Evolutionary conservation across 768 basidiomycete genomes (phyloP).

Genomic region (Stropharia rugosoannulata): DNA sequence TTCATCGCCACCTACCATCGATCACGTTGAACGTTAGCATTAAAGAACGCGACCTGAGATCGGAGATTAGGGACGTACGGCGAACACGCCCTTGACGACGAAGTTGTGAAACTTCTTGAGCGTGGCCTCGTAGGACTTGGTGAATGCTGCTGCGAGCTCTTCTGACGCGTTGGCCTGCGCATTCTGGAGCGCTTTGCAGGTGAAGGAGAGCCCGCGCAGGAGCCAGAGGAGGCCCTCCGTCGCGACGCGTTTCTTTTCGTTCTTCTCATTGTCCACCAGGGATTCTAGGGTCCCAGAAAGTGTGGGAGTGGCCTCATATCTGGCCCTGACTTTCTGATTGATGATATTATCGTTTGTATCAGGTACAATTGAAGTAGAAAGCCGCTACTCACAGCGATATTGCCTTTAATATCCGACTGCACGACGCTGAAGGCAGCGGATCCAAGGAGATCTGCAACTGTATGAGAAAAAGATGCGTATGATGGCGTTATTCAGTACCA

Average conservation of each 20-base stretch:
- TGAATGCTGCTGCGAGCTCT: constrained; percentile 77
- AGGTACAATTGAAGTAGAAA: neutral
- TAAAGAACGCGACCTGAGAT: neutral
- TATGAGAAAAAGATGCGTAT: neutral
- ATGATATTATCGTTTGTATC: neutral
- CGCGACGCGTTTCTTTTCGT: constrained; percentile 83
- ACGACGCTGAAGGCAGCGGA: constrained; percentile 83
- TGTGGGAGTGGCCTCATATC: constrained; percentile 66
- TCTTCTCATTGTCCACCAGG: constrained; percentile 81
- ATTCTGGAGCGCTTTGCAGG: constrained; percentile 72
- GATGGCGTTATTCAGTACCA: constrained; percentile 50
- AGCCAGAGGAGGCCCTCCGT: constrained; percentile 96
- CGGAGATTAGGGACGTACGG: constrained; percentile 38
- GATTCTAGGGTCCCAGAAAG: constrained; percentile 78
- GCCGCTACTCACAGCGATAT: constrained; percentile 69
- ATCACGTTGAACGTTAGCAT: constrained; percentile 1
- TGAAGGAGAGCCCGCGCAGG: constrained; percentile 88
- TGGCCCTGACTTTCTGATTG: constrained; percentile 82
- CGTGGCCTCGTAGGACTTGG: constrained; percentile 75
- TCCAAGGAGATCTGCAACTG: constrained; percentile 72
- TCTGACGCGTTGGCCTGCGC: constrained; percentile 61
- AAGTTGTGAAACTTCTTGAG: constrained; percentile 87
- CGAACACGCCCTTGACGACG: constrained; percentile 60
- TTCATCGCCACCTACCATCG: constrained; percentile 55
- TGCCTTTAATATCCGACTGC: constrained; percentile 84